Conservation (phyloP, 1,284 basidiomycete species). For the Cryptococcus sp. region DNA sequence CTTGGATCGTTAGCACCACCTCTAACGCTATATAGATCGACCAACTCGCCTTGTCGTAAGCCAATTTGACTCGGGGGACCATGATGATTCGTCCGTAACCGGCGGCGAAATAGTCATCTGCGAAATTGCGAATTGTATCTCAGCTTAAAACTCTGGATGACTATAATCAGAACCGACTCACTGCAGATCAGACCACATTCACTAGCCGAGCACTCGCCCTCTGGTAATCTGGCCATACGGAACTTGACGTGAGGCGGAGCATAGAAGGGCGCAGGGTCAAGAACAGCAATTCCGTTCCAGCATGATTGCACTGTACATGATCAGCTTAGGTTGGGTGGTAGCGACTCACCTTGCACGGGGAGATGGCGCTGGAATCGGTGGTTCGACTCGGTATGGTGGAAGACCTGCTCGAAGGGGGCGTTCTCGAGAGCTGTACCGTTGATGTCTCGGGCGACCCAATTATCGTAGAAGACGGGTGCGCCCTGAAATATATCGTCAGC, state of each 20-base stretch:
- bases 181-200: conserved; percentile 96
- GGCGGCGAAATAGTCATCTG: conserved; percentile 76
- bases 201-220: conserved; percentile 86
- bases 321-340: conserved; percentile 1
- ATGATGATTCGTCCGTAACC: conserved; percentile 94
- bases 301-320: conserved; percentile 73
- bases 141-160: not conserved
- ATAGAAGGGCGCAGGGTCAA: conserved; percentile 92
- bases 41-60: conserved; percentile 76
- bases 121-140: not conserved
- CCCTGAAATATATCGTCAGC: conserved; percentile 51
- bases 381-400: conserved; percentile 75
- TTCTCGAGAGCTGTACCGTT: conserved; percentile 96
- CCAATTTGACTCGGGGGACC: conserved; percentile 92
- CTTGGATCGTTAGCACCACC: conserved; percentile 1
- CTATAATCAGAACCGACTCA: conserved; percentile 45
- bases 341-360: conserved; percentile 68
- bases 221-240: conserved; percentile 78
- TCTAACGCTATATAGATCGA: not conserved
- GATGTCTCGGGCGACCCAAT: conserved; percentile 96
- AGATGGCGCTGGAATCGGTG: conserved; percentile 84
- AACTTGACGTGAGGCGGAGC: conserved; percentile 82
- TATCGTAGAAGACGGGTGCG: conserved; percentile 92
- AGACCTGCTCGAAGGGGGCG: conserved; percentile 88
- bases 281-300: conserved; percentile 92